Conservation (phyloP, 139 green algal species). For the Micractinium conductrix region DNA sequence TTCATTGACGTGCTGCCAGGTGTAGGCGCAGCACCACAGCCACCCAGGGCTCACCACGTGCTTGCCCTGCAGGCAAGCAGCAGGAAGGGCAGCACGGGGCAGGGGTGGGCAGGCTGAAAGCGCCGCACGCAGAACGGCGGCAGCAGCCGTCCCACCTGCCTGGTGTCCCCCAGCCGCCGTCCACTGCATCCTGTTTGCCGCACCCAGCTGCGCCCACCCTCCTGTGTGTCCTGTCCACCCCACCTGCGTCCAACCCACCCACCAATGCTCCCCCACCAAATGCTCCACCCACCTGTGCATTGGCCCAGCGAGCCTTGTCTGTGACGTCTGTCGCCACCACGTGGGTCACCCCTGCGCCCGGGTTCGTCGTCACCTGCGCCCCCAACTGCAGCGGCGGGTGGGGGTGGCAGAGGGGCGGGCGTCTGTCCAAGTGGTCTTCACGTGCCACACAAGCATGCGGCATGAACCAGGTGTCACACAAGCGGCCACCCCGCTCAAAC, state of each 20-base stretch:
- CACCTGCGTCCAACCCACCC: too few species aligned
- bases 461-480: too few species aligned
- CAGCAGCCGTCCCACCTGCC: background rate
- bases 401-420: background rate
- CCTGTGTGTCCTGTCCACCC: too few species aligned
- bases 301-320: constrained; percentile 59
- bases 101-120: background rate
- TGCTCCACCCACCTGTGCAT: constrained; percentile 5
- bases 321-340: constrained; percentile 67
- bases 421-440: too few species aligned
- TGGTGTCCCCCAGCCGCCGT: too few species aligned
- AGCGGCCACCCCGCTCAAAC: too few species aligned
- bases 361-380: constrained; percentile 54
- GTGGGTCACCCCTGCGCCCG: constrained; percentile 60
- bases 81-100: background rate
- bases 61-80: constrained; percentile 24
- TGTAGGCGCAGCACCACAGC: constrained; percentile 56
- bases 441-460: too few species aligned
- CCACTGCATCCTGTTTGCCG: too few species aligned
- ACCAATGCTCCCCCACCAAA: too few species aligned
- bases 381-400: constrained; percentile 62
- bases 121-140: background rate
- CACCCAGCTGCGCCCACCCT: too few species aligned
- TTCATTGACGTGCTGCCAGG: constrained; percentile 56
- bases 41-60: constrained; percentile 61